phyloP scores from a whole-genome alignment of 192 early-diverging fungal species.

The Piromyces sp. region DNA sequence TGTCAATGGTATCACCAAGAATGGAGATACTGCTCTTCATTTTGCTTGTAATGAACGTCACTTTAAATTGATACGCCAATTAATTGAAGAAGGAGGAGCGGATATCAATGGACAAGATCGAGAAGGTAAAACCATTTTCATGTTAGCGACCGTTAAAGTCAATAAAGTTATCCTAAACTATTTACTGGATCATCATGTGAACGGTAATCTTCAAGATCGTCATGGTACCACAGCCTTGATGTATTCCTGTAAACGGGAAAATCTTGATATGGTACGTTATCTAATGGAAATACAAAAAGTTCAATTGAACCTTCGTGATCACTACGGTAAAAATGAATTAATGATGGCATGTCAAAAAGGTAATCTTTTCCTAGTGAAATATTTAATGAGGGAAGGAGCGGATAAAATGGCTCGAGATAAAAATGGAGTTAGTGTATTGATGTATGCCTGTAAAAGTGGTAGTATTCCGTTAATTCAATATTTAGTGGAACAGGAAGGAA shows the following conservation, averaged over 20 bases:
- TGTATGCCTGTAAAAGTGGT: background rate
- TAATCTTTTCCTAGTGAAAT: background rate
- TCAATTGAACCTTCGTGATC: background rate
- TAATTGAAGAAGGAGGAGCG: background rate
- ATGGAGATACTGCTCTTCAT: background rate
- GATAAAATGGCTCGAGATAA: background rate
- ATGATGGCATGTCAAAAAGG: background rate
- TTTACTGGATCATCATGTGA: background rate
- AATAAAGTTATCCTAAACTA: background rate
- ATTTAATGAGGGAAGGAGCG: background rate
- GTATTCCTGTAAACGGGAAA: background rate
- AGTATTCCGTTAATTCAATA: background rate
- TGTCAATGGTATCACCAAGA: background rate
- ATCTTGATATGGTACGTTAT: background rate
- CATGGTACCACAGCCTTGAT: background rate
- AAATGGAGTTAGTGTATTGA: background rate
- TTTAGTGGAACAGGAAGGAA: background rate
- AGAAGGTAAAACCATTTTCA: background rate
- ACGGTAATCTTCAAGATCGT: background rate
- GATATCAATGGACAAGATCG: background rate
- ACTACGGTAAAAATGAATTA: background rate
- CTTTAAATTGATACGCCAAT: background rate
- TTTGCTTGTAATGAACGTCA: background rate
- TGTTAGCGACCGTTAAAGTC: background rate
- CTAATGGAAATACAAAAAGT: background rate